Evolutionary conservation across 176 grass and related monocot genomes (phyloP).

Genomic region (Aegilops speltoides): DNA sequence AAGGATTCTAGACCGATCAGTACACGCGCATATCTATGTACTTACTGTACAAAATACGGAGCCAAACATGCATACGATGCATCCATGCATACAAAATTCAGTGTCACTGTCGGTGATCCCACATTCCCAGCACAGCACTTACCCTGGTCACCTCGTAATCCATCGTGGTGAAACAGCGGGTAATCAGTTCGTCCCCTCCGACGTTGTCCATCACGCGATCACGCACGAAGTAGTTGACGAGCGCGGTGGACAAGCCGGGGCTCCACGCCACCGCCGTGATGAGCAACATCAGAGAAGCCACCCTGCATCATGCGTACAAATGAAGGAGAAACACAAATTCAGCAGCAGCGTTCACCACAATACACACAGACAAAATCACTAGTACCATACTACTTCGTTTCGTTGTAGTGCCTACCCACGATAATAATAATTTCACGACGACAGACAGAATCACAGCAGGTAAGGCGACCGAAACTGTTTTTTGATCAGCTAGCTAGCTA

Average conservation of each 20-base stretch:
- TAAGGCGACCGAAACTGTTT: too few relatives aligned
- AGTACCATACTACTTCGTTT: too few relatives aligned
- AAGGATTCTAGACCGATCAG: neutral
- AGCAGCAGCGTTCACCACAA: too few relatives aligned
- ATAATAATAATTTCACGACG: too few relatives aligned
- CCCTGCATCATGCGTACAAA: neutral
- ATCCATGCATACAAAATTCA: too few relatives aligned
- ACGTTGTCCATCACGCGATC: neutral
- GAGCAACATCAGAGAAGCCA: neutral
- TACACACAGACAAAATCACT: too few relatives aligned
- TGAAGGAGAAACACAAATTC: too few relatives aligned
- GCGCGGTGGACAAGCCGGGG: too few relatives aligned
- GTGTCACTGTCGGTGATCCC: too few relatives aligned
- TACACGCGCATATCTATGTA: neutral
- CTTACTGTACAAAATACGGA: neutral
- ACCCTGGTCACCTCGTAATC: neutral
- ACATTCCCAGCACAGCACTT: neutral
- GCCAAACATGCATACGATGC: neutral
- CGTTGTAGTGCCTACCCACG: too few relatives aligned
- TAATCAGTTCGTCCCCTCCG: neutral
- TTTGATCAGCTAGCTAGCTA: too few relatives aligned
- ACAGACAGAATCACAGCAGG: too few relatives aligned
- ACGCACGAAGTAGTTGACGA: neutral
- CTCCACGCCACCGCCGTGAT: neutral
- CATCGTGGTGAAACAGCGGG: constrained; percentile 4